Percentiles rank a stretch among this genome's conserved stretches.
phyloP scores from a whole-genome alignment of 1,284 basidiomycete species.

The Afroboletus lepidellus region DNA sequence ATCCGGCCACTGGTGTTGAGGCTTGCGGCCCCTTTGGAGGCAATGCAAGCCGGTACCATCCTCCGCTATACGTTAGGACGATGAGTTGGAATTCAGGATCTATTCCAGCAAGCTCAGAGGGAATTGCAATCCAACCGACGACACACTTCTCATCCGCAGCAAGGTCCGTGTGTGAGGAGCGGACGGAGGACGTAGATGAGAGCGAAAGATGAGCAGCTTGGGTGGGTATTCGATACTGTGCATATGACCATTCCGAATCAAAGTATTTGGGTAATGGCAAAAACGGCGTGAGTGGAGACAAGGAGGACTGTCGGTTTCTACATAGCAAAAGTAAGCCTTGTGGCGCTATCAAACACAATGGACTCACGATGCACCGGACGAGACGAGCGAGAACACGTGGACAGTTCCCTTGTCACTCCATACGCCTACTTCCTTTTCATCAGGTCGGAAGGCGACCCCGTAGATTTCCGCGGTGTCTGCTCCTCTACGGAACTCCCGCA shows the following conservation, averaged over 20 bases:
- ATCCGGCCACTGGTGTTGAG: slow-evolving; percentile 30
- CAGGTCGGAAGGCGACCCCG: slow-evolving; percentile 77
- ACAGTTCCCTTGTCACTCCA: slow-evolving; percentile 98
- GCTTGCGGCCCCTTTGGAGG: slow-evolving; percentile 44
- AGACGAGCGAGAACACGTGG: slow-evolving; percentile 79
- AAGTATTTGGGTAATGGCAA: slow-evolving; percentile 90
- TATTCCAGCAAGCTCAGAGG: slow-evolving; percentile 35
- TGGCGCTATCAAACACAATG: slow-evolving; percentile 1
- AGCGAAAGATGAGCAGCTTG: slow-evolving; percentile 79
- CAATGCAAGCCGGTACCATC: slow-evolving; percentile 88
- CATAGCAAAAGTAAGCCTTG: slow-evolving; percentile 11
- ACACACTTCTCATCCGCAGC: slow-evolving; percentile 82
- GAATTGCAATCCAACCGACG: slow-evolving; percentile 78
- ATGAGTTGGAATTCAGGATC: slow-evolving; percentile 72
- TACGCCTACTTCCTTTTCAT: slow-evolving; percentile 78
- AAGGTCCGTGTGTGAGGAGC: slow-evolving; percentile 58
- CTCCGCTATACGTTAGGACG: slow-evolving; percentile 83
- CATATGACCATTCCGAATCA: slow-evolving; percentile 90
- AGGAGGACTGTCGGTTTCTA: slow-evolving; percentile 78
- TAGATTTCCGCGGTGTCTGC: slow-evolving; percentile 92
- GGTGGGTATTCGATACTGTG: slow-evolving; percentile 86
- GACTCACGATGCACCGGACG: slow-evolving; percentile 64
- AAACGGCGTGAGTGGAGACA: slow-evolving; percentile 74
- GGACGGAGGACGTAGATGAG: slow-evolving; percentile 55
- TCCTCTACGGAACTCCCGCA: slow-evolving; percentile 83